These are phyloP conservation scores for Plasmodium blacklocki DNA, from an alignment of 169 alveolate species.

Conservation along the genomic window DNA sequence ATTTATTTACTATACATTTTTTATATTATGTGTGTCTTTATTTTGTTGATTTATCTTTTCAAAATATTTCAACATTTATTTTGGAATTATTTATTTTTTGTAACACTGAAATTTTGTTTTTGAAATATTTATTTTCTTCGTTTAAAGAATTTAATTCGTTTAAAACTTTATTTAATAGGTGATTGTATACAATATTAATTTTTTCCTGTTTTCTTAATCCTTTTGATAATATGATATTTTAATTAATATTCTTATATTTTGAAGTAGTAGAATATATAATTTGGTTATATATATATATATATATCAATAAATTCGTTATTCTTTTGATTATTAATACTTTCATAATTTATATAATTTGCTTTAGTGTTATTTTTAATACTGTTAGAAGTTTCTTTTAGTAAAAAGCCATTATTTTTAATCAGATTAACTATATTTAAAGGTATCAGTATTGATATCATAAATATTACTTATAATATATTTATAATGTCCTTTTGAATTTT, in stretches of 20 bases:
- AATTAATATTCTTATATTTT: slow-evolving; percentile 37
- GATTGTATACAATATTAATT: slow-evolving; percentile 62
- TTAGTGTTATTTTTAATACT: slow-evolving; percentile 17
- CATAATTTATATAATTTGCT: slow-evolving; percentile 30
- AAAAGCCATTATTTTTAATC: slow-evolving; percentile 5
- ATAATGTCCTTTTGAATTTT: slow-evolving; percentile 14
- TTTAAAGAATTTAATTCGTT: slow-evolving; percentile 36
- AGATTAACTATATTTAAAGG: slow-evolving; percentile 22
- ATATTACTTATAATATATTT: slow-evolving; percentile 30
- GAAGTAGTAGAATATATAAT: not conserved
- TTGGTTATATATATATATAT: not conserved
- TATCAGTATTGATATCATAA: slow-evolving; percentile 19
- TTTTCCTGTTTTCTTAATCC: slow-evolving; percentile 61
- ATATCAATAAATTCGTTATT: not conserved
- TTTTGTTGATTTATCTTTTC: slow-evolving; percentile 6
- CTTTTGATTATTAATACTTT: not conserved
- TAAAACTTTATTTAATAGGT: slow-evolving; percentile 28
- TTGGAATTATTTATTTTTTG: slow-evolving; percentile 23
- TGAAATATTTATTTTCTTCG: slow-evolving; percentile 58
- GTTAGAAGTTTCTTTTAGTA: slow-evolving; percentile 7
- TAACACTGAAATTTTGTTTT: slow-evolving; percentile 41
- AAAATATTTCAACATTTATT: not conserved
- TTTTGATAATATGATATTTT: slow-evolving; percentile 46
- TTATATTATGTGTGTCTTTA: not conserved
- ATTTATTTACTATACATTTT: not conserved